Evolutionary conservation across 2,329 filamentous ascomycete genomes (phyloP).

Genomic region (Trichoderma citrinoviride): DNA sequence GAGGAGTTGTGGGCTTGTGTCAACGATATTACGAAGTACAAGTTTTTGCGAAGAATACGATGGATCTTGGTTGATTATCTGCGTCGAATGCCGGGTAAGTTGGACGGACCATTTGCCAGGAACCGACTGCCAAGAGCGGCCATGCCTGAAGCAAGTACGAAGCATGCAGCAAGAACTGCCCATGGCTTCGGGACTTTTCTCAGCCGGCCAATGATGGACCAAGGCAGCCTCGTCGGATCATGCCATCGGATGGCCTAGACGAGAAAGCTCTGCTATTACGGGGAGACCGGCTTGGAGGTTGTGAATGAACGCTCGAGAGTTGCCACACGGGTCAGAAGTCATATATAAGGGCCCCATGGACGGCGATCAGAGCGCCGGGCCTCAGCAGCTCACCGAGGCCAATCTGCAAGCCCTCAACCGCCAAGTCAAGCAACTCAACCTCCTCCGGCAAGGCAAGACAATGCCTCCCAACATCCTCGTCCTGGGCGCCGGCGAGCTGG

Average conservation of each 20-base stretch:
- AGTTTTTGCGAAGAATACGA: neutral
- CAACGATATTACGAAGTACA: too few species aligned
- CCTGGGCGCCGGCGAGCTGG: constrained; percentile 66
- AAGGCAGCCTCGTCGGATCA: constrained; percentile 1
- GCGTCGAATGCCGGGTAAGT: neutral
- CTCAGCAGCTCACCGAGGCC: constrained; percentile 21
- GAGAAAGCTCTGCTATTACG: neutral
- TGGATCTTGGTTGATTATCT: neutral
- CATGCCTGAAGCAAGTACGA: constrained; percentile 9
- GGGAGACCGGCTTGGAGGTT: neutral
- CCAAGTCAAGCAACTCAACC: constrained; percentile 17
- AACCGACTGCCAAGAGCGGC: constrained; percentile 1
- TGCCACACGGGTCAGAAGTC: neutral
- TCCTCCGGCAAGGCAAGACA: neutral
- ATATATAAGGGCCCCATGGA: constrained; percentile 8
- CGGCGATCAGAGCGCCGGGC: neutral
- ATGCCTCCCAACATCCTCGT: constrained; percentile 49
- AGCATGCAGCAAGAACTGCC: neutral
- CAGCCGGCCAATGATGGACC: neutral
- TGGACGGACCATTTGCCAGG: constrained; percentile 3
- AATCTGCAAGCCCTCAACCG: constrained; percentile 22
- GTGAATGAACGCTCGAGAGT: neutral
- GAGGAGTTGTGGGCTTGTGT: too few species aligned
- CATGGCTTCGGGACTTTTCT: neutral
- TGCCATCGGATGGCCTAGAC: neutral